Evolutionary conservation across 2,329 filamentous ascomycete species (phyloP).

Genomic region (Aspergillus clavatus): DNA sequence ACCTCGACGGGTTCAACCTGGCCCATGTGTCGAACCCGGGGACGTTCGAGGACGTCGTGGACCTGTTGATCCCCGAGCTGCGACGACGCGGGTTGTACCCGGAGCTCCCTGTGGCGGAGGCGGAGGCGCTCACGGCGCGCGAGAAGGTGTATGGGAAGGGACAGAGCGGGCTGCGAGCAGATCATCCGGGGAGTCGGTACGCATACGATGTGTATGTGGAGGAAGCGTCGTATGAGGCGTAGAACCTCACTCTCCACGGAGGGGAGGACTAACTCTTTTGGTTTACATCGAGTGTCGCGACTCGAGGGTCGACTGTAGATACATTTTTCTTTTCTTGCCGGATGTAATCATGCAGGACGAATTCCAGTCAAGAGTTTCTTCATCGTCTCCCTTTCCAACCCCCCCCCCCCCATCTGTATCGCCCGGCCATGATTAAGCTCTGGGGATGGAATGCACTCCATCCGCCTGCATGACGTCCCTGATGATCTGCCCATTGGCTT

Average conservation of each 20-base stretch:
- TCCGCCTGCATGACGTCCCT: neutral
- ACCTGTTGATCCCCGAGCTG: constrained; percentile 47
- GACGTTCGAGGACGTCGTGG: constrained; percentile 50
- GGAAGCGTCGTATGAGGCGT: too few species aligned
- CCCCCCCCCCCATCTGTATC: too few species aligned
- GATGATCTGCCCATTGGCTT: neutral
- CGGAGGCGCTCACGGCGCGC: constrained; percentile 43
- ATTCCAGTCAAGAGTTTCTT: too few species aligned
- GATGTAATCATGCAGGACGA: too few species aligned
- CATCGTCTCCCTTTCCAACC: too few species aligned
- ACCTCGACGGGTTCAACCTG: constrained; percentile 43
- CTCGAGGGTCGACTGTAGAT: too few species aligned
- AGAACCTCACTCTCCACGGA: too few species aligned
- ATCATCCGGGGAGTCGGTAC: constrained; percentile 57
- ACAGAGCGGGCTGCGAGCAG: constrained; percentile 51
- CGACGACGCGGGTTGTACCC: constrained; percentile 39
- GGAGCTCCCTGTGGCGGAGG: constrained; percentile 26
- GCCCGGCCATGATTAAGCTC: too few species aligned
- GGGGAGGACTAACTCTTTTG: too few species aligned
- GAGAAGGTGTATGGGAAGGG: constrained; percentile 61
- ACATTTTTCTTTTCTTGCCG: too few species aligned
- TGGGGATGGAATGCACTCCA: neutral
- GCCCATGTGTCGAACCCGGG: constrained; percentile 49
- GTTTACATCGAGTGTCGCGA: too few species aligned
- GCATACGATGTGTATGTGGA: constrained; percentile 61